phyloP scores from a whole-genome alignment of 352 stramenopile species.

The Aphanomyces astaci region DNA sequence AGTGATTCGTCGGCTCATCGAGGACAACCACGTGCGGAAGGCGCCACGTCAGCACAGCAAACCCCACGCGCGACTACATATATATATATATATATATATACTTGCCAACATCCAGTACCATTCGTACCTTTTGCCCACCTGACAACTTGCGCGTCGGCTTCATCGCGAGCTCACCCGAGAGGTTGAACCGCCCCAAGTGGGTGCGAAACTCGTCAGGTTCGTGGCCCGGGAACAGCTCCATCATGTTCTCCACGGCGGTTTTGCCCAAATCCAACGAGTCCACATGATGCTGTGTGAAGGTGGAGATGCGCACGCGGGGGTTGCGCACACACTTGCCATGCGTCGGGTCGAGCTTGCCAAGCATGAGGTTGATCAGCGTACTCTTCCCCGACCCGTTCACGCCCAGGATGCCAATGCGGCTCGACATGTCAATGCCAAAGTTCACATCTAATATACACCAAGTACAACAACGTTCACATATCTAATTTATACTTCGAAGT shows the following conservation, averaged over 20 bases:
- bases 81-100: background rate
- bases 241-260: slow-evolving; percentile 85
- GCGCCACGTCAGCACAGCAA: slow-evolving; percentile 93
- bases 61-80: slow-evolving; percentile 70
- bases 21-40: slow-evolving; percentile 94
- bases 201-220: slow-evolving; percentile 86
- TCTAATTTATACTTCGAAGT: too few species aligned
- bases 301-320: slow-evolving; percentile 87
- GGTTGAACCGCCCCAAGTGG: slow-evolving; percentile 94
- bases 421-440: slow-evolving; percentile 95
- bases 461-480: too few species aligned
- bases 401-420: slow-evolving; percentile 88
- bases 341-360: slow-evolving; percentile 87
- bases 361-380: slow-evolving; percentile 96
- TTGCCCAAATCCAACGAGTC: slow-evolving; percentile 92
- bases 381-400: slow-evolving; percentile 92
- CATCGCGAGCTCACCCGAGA: slow-evolving; percentile 91
- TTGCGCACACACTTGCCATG: slow-evolving; percentile 86
- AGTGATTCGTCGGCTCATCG: slow-evolving; percentile 96
- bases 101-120: too few species aligned
- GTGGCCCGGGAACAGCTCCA: slow-evolving; percentile 81
- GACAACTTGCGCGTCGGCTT: slow-evolving; percentile 93
- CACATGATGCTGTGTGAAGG: slow-evolving; percentile 95
- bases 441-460: too few species aligned
- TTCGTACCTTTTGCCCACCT: slow-evolving; percentile 90